Conservation (phyloP, 2,329 filamentous ascomycete genomes). For the Lachnellula suecica region DNA sequence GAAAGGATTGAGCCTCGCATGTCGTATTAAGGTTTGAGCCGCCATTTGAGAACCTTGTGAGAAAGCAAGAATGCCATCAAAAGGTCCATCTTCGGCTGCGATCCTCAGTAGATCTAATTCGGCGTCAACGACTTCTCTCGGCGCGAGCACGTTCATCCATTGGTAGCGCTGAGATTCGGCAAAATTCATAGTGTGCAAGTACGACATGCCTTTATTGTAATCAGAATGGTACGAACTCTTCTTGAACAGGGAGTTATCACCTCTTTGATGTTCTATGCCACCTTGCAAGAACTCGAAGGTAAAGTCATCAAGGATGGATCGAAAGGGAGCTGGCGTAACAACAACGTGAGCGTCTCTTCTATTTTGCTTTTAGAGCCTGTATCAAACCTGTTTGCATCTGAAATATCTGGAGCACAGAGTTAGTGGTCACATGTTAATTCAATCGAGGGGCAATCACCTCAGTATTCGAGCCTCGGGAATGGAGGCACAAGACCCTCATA, state of each 20-base stretch:
- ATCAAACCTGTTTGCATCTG: constrained; percentile 11
- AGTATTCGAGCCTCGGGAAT: constrained; percentile 16
- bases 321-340: constrained; percentile 4
- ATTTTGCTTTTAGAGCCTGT: neutral
- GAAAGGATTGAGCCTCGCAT: constrained; percentile 5
- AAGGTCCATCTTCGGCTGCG: constrained; percentile 29
- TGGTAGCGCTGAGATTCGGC: constrained; percentile 1
- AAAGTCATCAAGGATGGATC: constrained; percentile 10
- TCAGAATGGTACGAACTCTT: neutral
- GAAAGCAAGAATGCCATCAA: constrained; percentile 55
- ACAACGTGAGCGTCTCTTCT: neutral
- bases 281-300: constrained; percentile 11
- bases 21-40: constrained; percentile 28
- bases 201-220: constrained; percentile 9
- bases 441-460: too few relatives aligned
- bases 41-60: constrained; percentile 56
- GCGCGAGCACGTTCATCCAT: constrained; percentile 6
- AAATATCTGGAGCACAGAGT: constrained; percentile 7
- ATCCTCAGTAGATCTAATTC: constrained; percentile 3
- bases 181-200: constrained; percentile 8
- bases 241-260: neutral
- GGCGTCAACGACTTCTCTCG: neutral
- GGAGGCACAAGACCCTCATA: constrained; percentile 18
- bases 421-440: neutral
- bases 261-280: constrained; percentile 8